Evolutionary conservation across 1,139 yeast genomes (phyloP).

Genomic region (Debaryomycetaceae sp.): DNA sequence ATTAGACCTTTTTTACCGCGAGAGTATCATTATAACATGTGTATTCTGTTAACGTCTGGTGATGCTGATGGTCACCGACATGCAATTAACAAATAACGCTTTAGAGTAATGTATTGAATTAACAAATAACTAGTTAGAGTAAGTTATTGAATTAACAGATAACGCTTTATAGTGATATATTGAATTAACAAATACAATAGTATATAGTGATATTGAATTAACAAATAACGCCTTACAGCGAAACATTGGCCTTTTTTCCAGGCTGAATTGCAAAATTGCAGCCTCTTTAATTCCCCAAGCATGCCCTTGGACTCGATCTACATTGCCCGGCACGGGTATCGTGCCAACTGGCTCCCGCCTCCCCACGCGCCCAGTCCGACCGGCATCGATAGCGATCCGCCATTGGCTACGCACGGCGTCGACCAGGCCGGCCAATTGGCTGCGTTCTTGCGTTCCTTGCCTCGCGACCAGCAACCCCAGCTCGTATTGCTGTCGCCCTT

Average conservation of each 20-base stretch:
- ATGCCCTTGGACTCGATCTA: conserved; percentile 39
- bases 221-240: too few species aligned
- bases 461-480: conserved; percentile 41
- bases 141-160: too few species aligned
- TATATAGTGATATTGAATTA: not conserved
- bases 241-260: too few species aligned
- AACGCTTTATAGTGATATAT: too few species aligned
- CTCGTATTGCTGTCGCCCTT: conserved; percentile 72
- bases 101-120: too few species aligned
- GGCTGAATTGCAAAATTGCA: too few species aligned
- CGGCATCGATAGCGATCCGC: conserved; percentile 74
- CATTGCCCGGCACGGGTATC: conserved; percentile 62
- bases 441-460: conserved; percentile 28
- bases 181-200: not conserved
- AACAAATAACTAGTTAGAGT: too few species aligned
- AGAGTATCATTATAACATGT: too few species aligned
- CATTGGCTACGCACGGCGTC: conserved; percentile 68
- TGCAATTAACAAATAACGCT: too few species aligned
- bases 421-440: conserved; percentile 74
- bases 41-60: too few species aligned
- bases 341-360: conserved; percentile 73
- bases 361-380: conserved; percentile 73
- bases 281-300: not conserved
- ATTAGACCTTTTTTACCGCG: too few species aligned
- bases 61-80: too few species aligned